Conservation (phyloP, 139 green algal genomes). For the Marvania coccoides region DNA sequence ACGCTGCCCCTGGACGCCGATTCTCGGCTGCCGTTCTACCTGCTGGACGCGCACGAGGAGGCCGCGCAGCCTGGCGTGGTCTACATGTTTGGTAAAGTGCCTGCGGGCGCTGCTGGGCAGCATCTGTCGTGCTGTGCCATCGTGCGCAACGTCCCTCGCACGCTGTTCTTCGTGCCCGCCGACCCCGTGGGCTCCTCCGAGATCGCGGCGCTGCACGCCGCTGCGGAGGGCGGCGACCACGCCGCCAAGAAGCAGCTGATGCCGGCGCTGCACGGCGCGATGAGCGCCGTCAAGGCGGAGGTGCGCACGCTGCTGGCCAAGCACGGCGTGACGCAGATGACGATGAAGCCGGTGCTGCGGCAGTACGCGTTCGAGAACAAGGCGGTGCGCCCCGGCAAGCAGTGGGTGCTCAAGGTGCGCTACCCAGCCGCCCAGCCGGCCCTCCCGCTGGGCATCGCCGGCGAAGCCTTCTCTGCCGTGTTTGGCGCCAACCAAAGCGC, state of each 20-base stretch:
- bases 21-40: slow-evolving; percentile 73
- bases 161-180: slow-evolving; percentile 74
- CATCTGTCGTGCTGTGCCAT: slow-evolving; percentile 60
- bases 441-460: slow-evolving; percentile 54
- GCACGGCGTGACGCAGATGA: slow-evolving; percentile 57
- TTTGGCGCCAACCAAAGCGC: slow-evolving; percentile 61
- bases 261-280: slow-evolving; percentile 32
- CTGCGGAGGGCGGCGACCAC: slow-evolving; percentile 29
- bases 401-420: slow-evolving; percentile 91
- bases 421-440: slow-evolving; percentile 50
- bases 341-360: slow-evolving; percentile 80
- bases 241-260: slow-evolving; percentile 30
- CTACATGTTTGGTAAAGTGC: slow-evolving; percentile 92
- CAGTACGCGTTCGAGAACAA: slow-evolving; percentile 89
- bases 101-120: not conserved
- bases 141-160: slow-evolving; percentile 50
- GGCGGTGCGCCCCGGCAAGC: slow-evolving; percentile 59
- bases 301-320: slow-evolving; percentile 53
- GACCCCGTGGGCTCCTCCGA: slow-evolving; percentile 37
- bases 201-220: slow-evolving; percentile 44
- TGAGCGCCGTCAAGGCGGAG: slow-evolving; percentile 67
- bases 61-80: slow-evolving; percentile 54
- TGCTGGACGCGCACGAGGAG: slow-evolving; percentile 89
- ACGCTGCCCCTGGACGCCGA: slow-evolving; percentile 55
- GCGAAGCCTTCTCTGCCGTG: slow-evolving; percentile 50